phyloP scores from a whole-genome alignment of 169 alveolate species.

The Eimeria sp. region DNA sequence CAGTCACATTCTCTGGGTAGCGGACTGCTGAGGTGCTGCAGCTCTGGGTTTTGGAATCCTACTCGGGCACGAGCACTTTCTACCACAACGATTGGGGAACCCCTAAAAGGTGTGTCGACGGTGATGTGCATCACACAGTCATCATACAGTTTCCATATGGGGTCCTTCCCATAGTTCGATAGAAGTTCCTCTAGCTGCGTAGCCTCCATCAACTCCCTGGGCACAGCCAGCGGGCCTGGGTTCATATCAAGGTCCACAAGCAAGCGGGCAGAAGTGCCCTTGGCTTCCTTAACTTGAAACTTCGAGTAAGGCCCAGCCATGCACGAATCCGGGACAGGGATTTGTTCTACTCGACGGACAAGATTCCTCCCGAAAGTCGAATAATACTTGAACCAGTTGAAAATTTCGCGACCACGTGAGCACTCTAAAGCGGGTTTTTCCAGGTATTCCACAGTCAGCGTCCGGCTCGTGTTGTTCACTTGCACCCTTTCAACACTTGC shows the following conservation, averaged over 20 bases:
- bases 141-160: slow-evolving; percentile 8
- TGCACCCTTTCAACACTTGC: slow-evolving; percentile 1
- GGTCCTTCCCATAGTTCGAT: not conserved
- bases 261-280: not conserved
- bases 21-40: slow-evolving; percentile 4
- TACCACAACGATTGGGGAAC: slow-evolving; percentile 23
- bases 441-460: slow-evolving; percentile 16
- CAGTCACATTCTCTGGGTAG: slow-evolving; percentile 55
- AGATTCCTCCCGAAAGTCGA: not conserved
- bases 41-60: slow-evolving; percentile 29
- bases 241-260: slow-evolving; percentile 44
- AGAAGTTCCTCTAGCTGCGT: slow-evolving; percentile 10
- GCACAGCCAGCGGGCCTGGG: slow-evolving; percentile 70
- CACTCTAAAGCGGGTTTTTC: slow-evolving; percentile 33
- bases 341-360: slow-evolving; percentile 18
- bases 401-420: slow-evolving; percentile 45
- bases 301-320: slow-evolving; percentile 36
- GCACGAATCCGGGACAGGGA: slow-evolving; percentile 26
- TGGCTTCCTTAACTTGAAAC: slow-evolving; percentile 28
- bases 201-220: slow-evolving; percentile 45
- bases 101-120: not conserved
- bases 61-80: slow-evolving; percentile 51
- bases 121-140: slow-evolving; percentile 70
- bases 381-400: slow-evolving; percentile 37
- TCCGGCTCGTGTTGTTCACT: slow-evolving; percentile 31